Conservation (phyloP, 2,329 filamentous ascomycete genomes). For the Cadophora gregata region DNA sequence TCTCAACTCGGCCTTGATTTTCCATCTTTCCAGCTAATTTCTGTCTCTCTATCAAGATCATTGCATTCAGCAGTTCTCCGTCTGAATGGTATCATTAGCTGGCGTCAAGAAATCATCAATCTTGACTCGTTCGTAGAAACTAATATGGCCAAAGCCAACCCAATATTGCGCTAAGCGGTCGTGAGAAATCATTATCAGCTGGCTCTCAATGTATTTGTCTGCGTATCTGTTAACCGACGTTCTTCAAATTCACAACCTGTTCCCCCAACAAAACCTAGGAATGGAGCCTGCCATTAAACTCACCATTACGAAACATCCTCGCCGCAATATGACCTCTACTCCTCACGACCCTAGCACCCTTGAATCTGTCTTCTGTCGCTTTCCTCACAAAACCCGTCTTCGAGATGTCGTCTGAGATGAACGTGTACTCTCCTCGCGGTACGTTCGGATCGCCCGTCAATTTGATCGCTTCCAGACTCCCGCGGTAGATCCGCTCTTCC, state of each 20-base stretch:
- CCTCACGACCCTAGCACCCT: constrained; percentile 74
- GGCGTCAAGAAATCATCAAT: constrained; percentile 56
- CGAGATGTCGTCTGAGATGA: constrained; percentile 80
- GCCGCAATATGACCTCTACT: constrained; percentile 80
- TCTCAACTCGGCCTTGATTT: background rate
- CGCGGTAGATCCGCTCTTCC: constrained; percentile 61
- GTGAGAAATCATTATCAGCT: constrained; percentile 80
- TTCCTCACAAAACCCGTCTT: constrained; percentile 66
- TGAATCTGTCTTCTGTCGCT: constrained; percentile 71
- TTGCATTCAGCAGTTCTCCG: background rate
- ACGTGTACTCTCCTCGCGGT: constrained; percentile 83
- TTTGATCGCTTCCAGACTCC: constrained; percentile 83
- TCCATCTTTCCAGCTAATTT: background rate
- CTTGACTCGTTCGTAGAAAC: constrained; percentile 64
- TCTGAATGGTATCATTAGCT: background rate
- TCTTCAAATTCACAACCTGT: too few relatives aligned
- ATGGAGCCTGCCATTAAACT: too few relatives aligned
- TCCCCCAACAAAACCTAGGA: too few relatives aligned
- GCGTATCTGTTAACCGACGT: too few relatives aligned
- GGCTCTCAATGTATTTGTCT: constrained; percentile 78
- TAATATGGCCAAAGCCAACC: constrained; percentile 67
- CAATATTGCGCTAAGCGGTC: constrained; percentile 83
- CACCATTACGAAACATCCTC: constrained; percentile 74
- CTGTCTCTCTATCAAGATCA: background rate
- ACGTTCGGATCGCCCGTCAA: constrained; percentile 91